These are phyloP conservation scores for Starmerella bombi DNA, from an alignment of 805 yeast species.

Conservation along the genomic window DNA sequence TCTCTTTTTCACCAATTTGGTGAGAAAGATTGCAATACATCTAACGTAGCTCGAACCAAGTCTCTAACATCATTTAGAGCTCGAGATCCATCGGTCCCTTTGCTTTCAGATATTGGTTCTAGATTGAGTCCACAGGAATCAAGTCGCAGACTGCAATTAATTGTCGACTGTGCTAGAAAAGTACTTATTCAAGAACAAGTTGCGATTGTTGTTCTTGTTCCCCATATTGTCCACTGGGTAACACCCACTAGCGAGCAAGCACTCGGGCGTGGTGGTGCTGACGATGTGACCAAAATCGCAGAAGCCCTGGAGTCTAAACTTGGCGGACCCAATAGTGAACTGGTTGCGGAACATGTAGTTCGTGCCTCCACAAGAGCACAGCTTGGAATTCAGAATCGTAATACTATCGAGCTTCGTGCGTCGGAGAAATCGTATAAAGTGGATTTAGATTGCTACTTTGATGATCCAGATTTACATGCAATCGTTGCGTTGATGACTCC, in stretches of 20 bases:
- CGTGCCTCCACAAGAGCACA: constrained; percentile 12
- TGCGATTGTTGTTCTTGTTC: constrained; percentile 14
- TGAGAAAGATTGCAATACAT: background rate
- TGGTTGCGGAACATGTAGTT: constrained; percentile 13
- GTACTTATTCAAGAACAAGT: constrained; percentile 12
- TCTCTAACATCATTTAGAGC: background rate
- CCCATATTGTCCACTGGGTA: constrained; percentile 17
- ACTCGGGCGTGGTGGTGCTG: constrained; percentile 5
- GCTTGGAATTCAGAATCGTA: constrained; percentile 12
- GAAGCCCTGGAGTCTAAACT: constrained; percentile 14
- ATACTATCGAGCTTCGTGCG: constrained; percentile 9
- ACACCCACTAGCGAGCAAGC: constrained; percentile 12
- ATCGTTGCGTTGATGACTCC: constrained; percentile 18
- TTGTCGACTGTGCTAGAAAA: constrained; percentile 8
- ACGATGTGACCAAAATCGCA: constrained; percentile 7
- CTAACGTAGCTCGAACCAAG: background rate
- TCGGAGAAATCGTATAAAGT: constrained; percentile 8
- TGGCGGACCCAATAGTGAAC: constrained; percentile 12
- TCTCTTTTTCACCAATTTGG: background rate
- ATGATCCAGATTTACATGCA: constrained; percentile 16
- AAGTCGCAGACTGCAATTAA: background rate
- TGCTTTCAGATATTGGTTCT: background rate
- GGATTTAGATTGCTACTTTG: constrained; percentile 17
- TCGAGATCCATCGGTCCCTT: constrained; percentile 1
- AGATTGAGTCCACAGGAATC: background rate